Percentiles rank a stretch among this genome's conserved stretches.
phyloP scores from a whole-genome alignment of 1,284 basidiomycete species.

The Ustilago trichophora region DNA sequence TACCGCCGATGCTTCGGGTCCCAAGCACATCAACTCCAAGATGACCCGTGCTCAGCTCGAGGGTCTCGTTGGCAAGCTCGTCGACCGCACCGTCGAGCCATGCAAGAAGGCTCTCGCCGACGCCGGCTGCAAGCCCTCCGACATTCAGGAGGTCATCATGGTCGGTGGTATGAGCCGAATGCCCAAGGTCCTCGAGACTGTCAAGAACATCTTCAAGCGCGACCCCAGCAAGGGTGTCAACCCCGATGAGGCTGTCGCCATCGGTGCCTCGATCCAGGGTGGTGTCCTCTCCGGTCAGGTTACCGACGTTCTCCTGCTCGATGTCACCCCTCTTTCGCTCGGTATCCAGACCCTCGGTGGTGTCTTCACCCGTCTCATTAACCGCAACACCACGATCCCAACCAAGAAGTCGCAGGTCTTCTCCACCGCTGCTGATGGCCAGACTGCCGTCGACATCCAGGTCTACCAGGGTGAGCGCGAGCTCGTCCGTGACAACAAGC shows the following conservation, averaged over 20 bases:
- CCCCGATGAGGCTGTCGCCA: conserved; percentile 92
- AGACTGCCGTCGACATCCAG: conserved; percentile 84
- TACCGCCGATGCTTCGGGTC: conserved; percentile 44
- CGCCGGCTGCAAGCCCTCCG: conserved; percentile 88
- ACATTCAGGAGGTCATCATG: conserved; percentile 95
- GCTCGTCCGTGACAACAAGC: conserved; percentile 95
- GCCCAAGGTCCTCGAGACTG: conserved; percentile 92
- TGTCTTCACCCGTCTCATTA: conserved; percentile 85
- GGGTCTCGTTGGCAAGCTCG: conserved; percentile 80
- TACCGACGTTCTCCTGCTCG: conserved; percentile 92
- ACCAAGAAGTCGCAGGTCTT: conserved; percentile 99
- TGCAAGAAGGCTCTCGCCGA: conserved; percentile 95
- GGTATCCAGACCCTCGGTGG: conserved; percentile 98
- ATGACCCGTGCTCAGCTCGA: conserved; percentile 81
- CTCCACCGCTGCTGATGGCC: conserved; percentile 84
- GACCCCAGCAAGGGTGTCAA: conserved; percentile 98
- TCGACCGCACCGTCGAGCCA: conserved; percentile 91
- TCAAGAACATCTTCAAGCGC: conserved; percentile 89
- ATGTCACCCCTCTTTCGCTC: conserved; percentile 92
- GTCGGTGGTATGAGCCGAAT: conserved; percentile 99
- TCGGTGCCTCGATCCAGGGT: conserved; percentile 90
- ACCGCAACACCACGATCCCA: conserved; percentile 97
- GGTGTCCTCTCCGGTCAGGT: conserved; percentile 96
- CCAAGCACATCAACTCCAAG: conserved; percentile 32
- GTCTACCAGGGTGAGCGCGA: conserved; percentile 99